These are phyloP conservation scores for Eudorina sp. DNA, from an alignment of 139 green algal species.

Conservation along the genomic window DNA sequence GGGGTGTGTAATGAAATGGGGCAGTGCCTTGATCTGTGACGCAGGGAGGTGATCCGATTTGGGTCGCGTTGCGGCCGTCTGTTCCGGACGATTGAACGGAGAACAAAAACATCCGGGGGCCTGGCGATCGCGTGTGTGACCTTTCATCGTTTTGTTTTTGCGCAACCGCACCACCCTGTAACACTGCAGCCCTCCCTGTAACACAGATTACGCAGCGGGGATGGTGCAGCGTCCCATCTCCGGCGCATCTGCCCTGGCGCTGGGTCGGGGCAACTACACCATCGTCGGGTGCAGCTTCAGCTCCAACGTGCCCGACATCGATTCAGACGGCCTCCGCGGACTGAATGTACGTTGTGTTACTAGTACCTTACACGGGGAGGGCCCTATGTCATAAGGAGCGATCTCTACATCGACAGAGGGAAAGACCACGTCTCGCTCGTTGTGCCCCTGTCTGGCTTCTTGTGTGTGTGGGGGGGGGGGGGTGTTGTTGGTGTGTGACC, in stretches of 20 bases:
- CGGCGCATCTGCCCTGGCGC: not conserved
- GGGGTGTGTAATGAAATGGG: too few relatives aligned
- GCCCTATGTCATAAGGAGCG: too few relatives aligned
- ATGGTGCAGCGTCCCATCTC: not conserved
- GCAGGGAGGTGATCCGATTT: too few relatives aligned
- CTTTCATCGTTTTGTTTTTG: not conserved
- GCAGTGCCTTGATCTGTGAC: too few relatives aligned
- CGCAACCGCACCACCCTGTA: not conserved
- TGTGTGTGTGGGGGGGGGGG: not conserved
- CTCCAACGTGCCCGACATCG: not conserved
- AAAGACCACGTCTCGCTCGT: too few relatives aligned
- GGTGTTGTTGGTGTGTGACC: not conserved
- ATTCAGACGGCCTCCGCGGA: not conserved
- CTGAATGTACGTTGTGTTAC: not conserved
- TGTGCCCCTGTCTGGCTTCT: not conserved
- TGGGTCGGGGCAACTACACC: not conserved
- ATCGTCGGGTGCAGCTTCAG: not conserved
- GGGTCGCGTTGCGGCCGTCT: too few relatives aligned
- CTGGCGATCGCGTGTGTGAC: not conserved
- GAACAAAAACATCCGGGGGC: not conserved
- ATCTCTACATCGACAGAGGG: too few relatives aligned
- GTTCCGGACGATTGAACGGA: not conserved
- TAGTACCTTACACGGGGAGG: not conserved
- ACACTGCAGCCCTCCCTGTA: not conserved
- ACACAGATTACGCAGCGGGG: slow-evolving; percentile 1